Percentiles rank a stretch among this genome's conserved stretches.
Conservation (phyloP, 2,329 filamentous ascomycete genomes). For the Sclerotinia glacialis region DNA sequence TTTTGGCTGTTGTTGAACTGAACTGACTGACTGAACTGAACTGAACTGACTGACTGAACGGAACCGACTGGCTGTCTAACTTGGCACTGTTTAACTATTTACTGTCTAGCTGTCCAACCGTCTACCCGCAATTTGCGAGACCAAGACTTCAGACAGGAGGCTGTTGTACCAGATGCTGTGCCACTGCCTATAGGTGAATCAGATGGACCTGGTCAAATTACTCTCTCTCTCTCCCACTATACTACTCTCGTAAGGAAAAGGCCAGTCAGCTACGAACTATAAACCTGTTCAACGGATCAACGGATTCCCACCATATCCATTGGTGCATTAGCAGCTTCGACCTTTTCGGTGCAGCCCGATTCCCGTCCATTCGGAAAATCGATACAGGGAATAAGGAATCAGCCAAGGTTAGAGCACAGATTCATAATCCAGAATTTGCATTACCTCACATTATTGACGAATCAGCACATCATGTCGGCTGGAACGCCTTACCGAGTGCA, state of each 20-base stretch:
- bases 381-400: constrained; percentile 5
- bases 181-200: constrained; percentile 3
- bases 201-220: constrained; percentile 5
- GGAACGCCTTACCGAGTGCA: constrained; percentile 9
- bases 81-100: not conserved
- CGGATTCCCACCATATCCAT: constrained; percentile 1
- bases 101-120: not conserved
- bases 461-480: constrained; percentile 3
- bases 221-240: not conserved
- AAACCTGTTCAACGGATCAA: constrained; percentile 8
- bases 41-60: not conserved
- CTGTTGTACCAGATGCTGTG: constrained; percentile 9
- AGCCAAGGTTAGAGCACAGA: constrained; percentile 9
- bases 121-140: constrained; percentile 1
- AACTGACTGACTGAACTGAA: not conserved
- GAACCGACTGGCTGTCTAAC: not conserved
- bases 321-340: constrained; percentile 12
- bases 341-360: constrained; percentile 13
- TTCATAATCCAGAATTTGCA: not conserved
- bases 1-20: not conserved
- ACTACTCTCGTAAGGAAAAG: not conserved
- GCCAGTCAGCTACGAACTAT: constrained; percentile 12
- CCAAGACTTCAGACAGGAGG: not conserved
- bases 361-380: constrained; percentile 15
- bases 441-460: constrained; percentile 5